Evolutionary conservation across 371 early-diverging fungal genomes (phyloP).

Genomic region (Fennellomyces sp.): DNA sequence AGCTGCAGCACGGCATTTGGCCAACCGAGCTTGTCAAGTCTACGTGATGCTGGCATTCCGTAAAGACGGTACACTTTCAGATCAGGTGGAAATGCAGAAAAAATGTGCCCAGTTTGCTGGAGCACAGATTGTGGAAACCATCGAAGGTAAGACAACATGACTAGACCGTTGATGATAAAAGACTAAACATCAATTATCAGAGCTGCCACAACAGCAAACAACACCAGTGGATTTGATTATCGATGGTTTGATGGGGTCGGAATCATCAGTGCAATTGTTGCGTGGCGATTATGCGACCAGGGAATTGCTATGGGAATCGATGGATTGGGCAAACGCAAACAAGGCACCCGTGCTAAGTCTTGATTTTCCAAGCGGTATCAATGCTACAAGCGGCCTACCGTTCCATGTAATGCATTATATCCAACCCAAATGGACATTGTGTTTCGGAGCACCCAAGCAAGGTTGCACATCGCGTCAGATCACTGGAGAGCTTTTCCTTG

Average conservation of each 20-base stretch:
- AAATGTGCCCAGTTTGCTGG: constrained; percentile 35
- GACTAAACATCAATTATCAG: neutral
- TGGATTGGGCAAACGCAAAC: constrained; percentile 78
- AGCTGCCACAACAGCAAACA: constrained; percentile 54
- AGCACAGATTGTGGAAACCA: constrained; percentile 25
- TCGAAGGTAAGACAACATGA: constrained; percentile 25
- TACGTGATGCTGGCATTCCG: constrained; percentile 58
- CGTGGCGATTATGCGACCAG: constrained; percentile 51
- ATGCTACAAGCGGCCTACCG: constrained; percentile 38
- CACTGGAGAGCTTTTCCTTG: constrained; percentile 77
- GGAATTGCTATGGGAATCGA: constrained; percentile 56
- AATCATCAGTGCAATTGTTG: constrained; percentile 56
- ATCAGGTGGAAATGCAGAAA: constrained; percentile 21
- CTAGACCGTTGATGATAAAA: neutral
- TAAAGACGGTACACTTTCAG: constrained; percentile 27
- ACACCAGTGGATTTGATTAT: constrained; percentile 80
- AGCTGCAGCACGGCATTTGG: constrained; percentile 77
- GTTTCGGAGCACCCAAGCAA: constrained; percentile 75
- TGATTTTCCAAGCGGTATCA: constrained; percentile 77
- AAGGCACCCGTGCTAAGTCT: constrained; percentile 72
- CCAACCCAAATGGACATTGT: constrained; percentile 76
- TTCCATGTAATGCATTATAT: constrained; percentile 47
- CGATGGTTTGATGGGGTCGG: constrained; percentile 73
- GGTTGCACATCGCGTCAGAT: constrained; percentile 60
- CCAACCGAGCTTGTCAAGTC: constrained; percentile 77